A percentile compares a stretch with the other conserved stretches of the same genome.
Conservation (phyloP, 2,329 filamentous ascomycete genomes). For the Xylariaceae sp. region DNA sequence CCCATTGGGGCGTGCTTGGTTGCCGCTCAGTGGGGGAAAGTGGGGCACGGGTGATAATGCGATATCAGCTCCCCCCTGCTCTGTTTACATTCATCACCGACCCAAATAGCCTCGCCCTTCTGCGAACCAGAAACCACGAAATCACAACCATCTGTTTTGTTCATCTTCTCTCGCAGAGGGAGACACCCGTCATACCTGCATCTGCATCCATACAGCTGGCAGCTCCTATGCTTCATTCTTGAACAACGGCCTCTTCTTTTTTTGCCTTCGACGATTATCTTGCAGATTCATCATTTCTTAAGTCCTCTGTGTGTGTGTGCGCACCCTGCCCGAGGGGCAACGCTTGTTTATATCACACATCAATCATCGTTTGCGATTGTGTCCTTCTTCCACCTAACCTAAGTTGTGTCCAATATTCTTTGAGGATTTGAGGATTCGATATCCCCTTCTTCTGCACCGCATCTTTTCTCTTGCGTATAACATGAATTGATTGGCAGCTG, state of each 20-base stretch:
- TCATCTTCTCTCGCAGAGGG: neutral
- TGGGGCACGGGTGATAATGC: neutral
- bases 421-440: neutral
- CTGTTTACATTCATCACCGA: conserved; percentile 22
- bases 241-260: neutral
- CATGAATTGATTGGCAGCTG: conserved; percentile 30
- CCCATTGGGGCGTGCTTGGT: neutral
- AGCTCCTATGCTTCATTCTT: neutral
- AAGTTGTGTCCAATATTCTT: neutral
- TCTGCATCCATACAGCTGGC: neutral
- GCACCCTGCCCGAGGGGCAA: neutral
- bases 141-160: conserved; percentile 7
- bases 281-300: neutral
- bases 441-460: conserved; percentile 2
- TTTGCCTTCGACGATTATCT: neutral
- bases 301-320: too few species aligned
- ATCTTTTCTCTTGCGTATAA: conserved; percentile 14
- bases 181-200: neutral
- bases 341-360: neutral
- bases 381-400: neutral
- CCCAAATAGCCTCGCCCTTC: conserved; percentile 24
- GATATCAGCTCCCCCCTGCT: neutral
- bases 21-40: neutral
- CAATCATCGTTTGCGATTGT: neutral
- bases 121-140: conserved; percentile 4